These are phyloP conservation scores for Linaria vulgaris DNA, from an alignment of 257 asterid genomes.

Conservation along the genomic window DNA sequence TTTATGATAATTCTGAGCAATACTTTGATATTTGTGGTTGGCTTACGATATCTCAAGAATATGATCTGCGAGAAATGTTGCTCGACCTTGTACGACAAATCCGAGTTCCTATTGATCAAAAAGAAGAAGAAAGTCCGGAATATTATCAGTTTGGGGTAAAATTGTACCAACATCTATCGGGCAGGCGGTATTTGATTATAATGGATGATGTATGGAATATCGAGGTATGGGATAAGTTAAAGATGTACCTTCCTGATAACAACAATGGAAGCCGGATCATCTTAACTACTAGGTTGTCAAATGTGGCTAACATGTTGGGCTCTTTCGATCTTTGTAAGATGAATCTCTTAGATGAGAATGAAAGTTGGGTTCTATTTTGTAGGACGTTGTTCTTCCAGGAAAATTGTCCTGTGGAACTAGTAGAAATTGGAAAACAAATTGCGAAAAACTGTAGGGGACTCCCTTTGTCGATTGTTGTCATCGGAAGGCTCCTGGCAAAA, in stretches of 20 bases:
- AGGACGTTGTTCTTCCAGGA: not conserved
- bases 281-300: not conserved
- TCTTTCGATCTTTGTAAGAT: not conserved
- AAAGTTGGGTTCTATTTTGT: not conserved
- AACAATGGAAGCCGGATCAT: not conserved
- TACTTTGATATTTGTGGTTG: not conserved
- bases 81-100: not conserved
- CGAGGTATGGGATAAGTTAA: not conserved
- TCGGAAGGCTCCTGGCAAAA: not conserved
- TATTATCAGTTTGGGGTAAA: not conserved
- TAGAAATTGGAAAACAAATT: not conserved
- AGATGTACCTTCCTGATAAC: not conserved
- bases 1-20: not conserved
- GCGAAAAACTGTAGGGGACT: slow-evolving; percentile 4
- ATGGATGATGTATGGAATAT: not conserved
- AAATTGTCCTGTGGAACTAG: not conserved
- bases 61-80: not conserved
- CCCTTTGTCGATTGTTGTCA: not conserved
- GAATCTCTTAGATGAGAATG: not conserved
- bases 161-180: not conserved
- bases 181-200: not conserved
- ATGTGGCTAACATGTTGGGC: not conserved
- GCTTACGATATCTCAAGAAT: slow-evolving; percentile 2
- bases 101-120: not conserved
- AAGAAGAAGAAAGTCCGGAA: not conserved